Conservation (phyloP, 2,329 filamentous ascomycete genomes). For the Clarireedia sp. region DNA sequence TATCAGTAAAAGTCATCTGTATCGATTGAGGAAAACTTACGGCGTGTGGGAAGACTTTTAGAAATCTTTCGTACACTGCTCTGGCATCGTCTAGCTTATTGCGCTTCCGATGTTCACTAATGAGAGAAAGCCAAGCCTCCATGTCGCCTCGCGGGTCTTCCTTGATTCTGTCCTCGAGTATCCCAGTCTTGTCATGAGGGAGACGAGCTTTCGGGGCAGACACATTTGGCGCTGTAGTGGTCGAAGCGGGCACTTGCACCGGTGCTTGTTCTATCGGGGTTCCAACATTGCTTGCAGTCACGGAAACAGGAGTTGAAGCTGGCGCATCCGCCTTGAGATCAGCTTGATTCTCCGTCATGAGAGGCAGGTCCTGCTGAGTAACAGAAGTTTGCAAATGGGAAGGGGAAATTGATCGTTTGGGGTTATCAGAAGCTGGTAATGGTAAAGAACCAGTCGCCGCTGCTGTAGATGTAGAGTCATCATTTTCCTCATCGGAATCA, state of each 20-base stretch:
- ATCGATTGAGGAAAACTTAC: conserved; percentile 50
- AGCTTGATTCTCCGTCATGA: conserved; percentile 24
- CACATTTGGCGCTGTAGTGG: conserved; percentile 15
- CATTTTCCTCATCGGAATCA: conserved; percentile 31
- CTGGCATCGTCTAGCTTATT: conserved; percentile 77
- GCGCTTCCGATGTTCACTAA: conserved; percentile 74
- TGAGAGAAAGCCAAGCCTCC: conserved; percentile 83
- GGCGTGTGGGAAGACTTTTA: conserved; percentile 80
- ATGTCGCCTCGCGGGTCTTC: conserved; percentile 90
- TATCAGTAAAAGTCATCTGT: conserved; percentile 28
- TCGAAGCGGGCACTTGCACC: conserved; percentile 23
- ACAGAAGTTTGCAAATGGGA: conserved; percentile 27
- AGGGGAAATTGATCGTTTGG: conserved; percentile 24
- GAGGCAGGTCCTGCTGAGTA: conserved; percentile 22
- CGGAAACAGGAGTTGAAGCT: conserved; percentile 20
- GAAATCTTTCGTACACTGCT: conserved; percentile 74
- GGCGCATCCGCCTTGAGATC: conserved; percentile 19
- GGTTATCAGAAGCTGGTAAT: conserved; percentile 20
- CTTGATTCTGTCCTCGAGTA: conserved; percentile 79
- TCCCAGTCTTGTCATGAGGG: conserved; percentile 30
- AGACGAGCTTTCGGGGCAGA: conserved; percentile 29
- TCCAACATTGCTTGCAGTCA: conserved; percentile 20
- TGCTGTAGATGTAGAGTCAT: conserved; percentile 22
- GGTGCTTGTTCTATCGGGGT: conserved; percentile 20
- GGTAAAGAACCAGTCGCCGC: conserved; percentile 18